A percentile compares a stretch with the other conserved stretches of the same genome.
phyloP scores from a whole-genome alignment of 805 yeast genomes.

The Ogataea degrootiae region DNA sequence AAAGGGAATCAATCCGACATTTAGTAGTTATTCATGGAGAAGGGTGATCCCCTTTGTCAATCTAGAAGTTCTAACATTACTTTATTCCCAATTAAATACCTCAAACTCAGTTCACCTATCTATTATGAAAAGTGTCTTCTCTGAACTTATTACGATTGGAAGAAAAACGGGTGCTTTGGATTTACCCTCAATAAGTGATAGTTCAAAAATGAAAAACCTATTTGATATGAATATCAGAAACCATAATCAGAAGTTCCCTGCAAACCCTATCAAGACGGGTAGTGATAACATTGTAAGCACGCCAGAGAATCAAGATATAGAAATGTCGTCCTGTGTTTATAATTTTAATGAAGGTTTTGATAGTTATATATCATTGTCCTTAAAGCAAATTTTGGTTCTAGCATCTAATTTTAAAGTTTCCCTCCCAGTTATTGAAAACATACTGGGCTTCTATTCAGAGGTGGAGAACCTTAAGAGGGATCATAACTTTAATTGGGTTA shows the following conservation, averaged over 20 bases:
- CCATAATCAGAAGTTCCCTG: conserved; percentile 19
- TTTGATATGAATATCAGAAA: conserved; percentile 19
- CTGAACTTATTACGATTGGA: conserved; percentile 20
- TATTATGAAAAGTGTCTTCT: conserved; percentile 18
- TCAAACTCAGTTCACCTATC: conserved; percentile 2
- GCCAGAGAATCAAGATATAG: conserved; percentile 7
- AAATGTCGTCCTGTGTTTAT: conserved; percentile 16
- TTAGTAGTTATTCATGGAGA: conserved; percentile 27
- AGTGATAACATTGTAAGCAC: conserved; percentile 2
- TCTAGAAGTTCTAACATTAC: conserved; percentile 18
- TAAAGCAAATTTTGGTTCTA: conserved; percentile 16
- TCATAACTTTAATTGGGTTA: conserved; percentile 19
- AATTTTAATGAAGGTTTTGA: conserved; percentile 16
- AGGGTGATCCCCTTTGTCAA: conserved; percentile 21
- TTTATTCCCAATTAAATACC: conserved; percentile 17
- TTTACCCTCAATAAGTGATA: conserved; percentile 21
- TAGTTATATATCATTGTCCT: conserved; percentile 14
- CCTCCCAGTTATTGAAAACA: conserved; percentile 19
- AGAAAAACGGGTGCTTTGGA: conserved; percentile 21
- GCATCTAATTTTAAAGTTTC: conserved; percentile 9
- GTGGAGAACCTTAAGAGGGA: conserved; percentile 12
- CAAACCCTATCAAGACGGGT: conserved; percentile 9
- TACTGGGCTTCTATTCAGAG: conserved; percentile 19
- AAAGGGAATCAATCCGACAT: conserved; percentile 23
- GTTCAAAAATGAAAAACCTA: conserved; percentile 4